Evolutionary conservation across 352 stramenopile genomes (phyloP).

Genomic region (Pythium vanterpoolii): DNA sequence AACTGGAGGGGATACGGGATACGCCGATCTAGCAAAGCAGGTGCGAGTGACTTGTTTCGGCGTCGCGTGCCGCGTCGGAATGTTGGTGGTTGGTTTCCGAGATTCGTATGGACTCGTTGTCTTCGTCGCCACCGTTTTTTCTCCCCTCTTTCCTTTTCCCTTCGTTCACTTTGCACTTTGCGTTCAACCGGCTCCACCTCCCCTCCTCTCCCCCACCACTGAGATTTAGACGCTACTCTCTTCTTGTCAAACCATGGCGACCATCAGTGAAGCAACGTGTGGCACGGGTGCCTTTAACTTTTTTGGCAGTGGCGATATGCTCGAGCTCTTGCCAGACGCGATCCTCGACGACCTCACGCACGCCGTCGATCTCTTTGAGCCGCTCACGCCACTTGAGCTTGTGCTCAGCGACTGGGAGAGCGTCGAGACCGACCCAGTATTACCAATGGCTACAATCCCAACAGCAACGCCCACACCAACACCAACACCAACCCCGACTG

Average conservation of each 20-base stretch:
- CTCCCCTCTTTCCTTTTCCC: too few species aligned
- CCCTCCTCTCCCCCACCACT: too few species aligned
- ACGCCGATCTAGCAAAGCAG: too few species aligned
- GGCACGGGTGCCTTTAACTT: neutral
- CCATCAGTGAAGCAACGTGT: neutral
- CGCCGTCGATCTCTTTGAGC: slow-evolving; percentile 1
- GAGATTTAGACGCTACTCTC: too few species aligned
- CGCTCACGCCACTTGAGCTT: slow-evolving; percentile 5
- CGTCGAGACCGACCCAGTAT: neutral
- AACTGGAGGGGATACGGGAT: too few species aligned
- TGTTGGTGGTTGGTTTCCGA: too few species aligned
- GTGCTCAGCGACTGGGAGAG: slow-evolving; percentile 1
- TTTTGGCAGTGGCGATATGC: neutral
- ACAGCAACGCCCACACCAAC: neutral
- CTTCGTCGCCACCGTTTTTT: too few species aligned
- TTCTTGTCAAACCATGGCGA: neutral
- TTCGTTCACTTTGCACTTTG: too few species aligned
- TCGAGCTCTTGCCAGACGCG: neutral
- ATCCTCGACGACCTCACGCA: slow-evolving; percentile 8
- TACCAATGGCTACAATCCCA: neutral
- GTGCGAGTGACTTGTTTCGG: too few species aligned
- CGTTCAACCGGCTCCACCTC: too few species aligned
- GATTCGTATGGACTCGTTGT: too few species aligned
- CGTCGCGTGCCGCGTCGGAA: too few species aligned
- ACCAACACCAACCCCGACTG: neutral